Evolutionary conservation across 768 basidiomycete species (phyloP).

Genomic region (Trichaptum fuscoviolaceum): DNA sequence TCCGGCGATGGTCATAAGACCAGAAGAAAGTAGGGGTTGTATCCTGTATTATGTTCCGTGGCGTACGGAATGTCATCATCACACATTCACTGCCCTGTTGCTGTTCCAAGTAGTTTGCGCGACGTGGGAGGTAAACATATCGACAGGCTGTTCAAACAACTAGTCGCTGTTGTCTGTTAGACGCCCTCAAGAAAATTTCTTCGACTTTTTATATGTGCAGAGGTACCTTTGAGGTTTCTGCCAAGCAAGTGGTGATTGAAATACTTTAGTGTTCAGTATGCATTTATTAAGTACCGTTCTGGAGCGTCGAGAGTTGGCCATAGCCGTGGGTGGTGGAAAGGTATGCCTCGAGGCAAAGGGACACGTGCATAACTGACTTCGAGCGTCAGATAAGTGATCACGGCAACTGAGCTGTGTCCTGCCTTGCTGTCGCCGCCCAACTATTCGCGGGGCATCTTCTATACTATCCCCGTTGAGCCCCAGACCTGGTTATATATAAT

Average conservation of each 20-base stretch:
- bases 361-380: neutral
- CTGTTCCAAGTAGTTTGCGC: neutral
- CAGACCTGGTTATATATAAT: conserved; percentile 1
- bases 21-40: neutral
- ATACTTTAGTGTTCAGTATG: too few species aligned
- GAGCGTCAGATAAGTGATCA: conserved; percentile 1
- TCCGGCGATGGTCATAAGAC: neutral
- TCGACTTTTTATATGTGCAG: neutral
- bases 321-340: neutral
- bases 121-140: neutral
- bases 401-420: neutral
- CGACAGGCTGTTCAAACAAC: neutral
- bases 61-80: neutral
- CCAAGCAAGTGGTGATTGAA: neutral
- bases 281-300: neutral
- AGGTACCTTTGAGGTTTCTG: neutral
- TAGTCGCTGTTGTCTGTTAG: neutral
- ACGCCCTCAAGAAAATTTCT: neutral
- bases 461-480: conserved; percentile 1
- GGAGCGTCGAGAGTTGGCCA: neutral
- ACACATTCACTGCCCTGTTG: neutral
- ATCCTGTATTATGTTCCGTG: neutral
- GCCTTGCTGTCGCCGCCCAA: conserved; percentile 1
- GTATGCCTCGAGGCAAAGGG: neutral
- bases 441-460: neutral